Evolutionary conservation across 257 asterid genomes (phyloP).

Genomic region (Schizonepeta tenuifolia): DNA sequence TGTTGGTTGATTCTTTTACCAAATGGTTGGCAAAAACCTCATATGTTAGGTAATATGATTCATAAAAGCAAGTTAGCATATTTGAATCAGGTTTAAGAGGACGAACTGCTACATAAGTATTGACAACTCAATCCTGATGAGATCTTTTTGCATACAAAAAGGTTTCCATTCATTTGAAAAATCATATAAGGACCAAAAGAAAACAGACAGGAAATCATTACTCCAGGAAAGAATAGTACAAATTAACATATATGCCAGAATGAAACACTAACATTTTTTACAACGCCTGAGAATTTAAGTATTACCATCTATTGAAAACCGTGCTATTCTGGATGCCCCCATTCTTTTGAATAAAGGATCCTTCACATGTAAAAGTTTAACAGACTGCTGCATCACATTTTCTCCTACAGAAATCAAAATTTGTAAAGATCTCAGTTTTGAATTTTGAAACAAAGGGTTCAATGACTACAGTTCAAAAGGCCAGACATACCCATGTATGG

Average conservation of each 20-base stretch:
- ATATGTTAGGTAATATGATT: neutral
- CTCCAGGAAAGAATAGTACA: slow-evolving; percentile 9
- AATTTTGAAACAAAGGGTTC: slow-evolving; percentile 8
- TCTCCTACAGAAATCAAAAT: slow-evolving; percentile 62
- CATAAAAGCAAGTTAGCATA: slow-evolving; percentile 18
- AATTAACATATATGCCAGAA: slow-evolving; percentile 6
- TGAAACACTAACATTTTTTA: slow-evolving; percentile 13
- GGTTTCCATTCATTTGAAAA: slow-evolving; percentile 11
- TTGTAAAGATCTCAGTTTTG: slow-evolving; percentile 26
- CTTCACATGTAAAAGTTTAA: slow-evolving; percentile 81
- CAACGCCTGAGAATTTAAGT: slow-evolving; percentile 13
- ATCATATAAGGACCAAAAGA: neutral
- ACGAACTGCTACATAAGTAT: neutral
- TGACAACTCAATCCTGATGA: neutral
- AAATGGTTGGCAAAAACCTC: slow-evolving; percentile 17
- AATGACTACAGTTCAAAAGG: slow-evolving; percentile 11
- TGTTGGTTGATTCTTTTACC: neutral
- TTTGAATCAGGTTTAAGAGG: slow-evolving; percentile 11
- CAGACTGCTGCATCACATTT: slow-evolving; percentile 85
- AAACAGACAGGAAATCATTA: slow-evolving; percentile 1
- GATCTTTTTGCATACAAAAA: neutral
- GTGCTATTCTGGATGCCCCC: slow-evolving; percentile 98
- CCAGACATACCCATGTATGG: slow-evolving; percentile 85
- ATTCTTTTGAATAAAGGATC: slow-evolving; percentile 96
- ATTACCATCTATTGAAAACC: slow-evolving; percentile 90